These are phyloP conservation scores for Circinella umbellata DNA, from an alignment of 371 early-diverging fungal species.

Conservation along the genomic window DNA sequence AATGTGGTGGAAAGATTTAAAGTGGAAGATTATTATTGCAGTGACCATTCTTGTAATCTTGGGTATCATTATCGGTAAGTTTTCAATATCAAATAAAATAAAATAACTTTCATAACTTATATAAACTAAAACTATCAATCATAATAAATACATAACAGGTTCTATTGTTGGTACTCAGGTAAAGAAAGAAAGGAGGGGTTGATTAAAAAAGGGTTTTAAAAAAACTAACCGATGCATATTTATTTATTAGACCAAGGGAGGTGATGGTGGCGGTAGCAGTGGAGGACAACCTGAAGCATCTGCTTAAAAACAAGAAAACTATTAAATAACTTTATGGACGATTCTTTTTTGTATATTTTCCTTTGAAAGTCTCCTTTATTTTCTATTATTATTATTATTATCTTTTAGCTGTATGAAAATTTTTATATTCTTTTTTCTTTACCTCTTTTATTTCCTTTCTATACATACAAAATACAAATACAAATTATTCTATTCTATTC, in stretches of 20 bases:
- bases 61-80: constrained; percentile 73
- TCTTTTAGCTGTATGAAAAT: neutral
- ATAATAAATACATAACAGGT: neutral
- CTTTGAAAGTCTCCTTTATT: neutral
- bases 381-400: neutral
- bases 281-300: neutral
- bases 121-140: neutral
- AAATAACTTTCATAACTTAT: neutral
- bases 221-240: constrained; percentile 2
- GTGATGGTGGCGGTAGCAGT: neutral
- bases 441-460: too few relatives aligned
- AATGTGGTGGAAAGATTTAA: constrained; percentile 97
- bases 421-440: too few relatives aligned
- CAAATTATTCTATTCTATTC: too few relatives aligned
- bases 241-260: neutral
- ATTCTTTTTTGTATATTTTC: too few relatives aligned
- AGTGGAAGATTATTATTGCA: constrained; percentile 87
- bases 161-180: constrained; percentile 6
- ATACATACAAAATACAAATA: neutral
- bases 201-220: neutral
- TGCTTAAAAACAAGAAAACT: too few relatives aligned
- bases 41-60: constrained; percentile 75
- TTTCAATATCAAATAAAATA: neutral
- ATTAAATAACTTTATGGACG: too few relatives aligned
- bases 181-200: neutral